phyloP scores from a whole-genome alignment of 345 rosid genomes.

The Reutealis trisperma region DNA sequence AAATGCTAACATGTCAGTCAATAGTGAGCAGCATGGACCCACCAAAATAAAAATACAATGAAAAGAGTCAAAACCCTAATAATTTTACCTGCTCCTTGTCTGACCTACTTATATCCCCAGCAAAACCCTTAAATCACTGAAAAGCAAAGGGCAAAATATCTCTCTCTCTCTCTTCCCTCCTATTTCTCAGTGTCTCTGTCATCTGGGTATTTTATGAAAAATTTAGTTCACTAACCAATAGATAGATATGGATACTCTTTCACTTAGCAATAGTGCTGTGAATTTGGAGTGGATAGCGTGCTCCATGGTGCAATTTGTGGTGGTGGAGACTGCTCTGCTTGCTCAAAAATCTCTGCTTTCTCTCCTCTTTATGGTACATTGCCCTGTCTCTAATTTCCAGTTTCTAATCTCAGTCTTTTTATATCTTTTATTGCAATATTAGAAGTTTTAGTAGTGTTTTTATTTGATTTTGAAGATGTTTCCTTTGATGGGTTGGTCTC shows the following conservation, averaged over 20 bases:
- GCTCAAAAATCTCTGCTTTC: conserved; percentile 11
- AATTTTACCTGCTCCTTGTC: not conserved
- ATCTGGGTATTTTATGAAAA: not conserved
- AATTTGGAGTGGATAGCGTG: not conserved
- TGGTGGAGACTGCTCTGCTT: not conserved
- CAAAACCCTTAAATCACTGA: not conserved
- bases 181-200: not conserved
- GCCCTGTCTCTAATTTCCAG: not conserved
- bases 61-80: conserved; percentile 1
- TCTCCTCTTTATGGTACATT: conserved; percentile 9
- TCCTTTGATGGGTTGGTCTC: not conserved
- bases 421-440: not conserved
- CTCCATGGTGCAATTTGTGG: not conserved
- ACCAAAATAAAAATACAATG: not conserved
- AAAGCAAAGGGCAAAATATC: not conserved
- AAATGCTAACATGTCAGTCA: not conserved
- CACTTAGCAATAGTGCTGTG: not conserved
- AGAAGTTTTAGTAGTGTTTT: not conserved
- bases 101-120: not conserved
- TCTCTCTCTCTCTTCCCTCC: not conserved
- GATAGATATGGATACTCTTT: not conserved
- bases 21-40: not conserved
- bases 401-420: not conserved
- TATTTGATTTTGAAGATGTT: not conserved
- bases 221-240: not conserved